These are phyloP conservation scores for Quambalaria eucalypti DNA, from an alignment of 1,284 basidiomycete species.

Conservation along the genomic window DNA sequence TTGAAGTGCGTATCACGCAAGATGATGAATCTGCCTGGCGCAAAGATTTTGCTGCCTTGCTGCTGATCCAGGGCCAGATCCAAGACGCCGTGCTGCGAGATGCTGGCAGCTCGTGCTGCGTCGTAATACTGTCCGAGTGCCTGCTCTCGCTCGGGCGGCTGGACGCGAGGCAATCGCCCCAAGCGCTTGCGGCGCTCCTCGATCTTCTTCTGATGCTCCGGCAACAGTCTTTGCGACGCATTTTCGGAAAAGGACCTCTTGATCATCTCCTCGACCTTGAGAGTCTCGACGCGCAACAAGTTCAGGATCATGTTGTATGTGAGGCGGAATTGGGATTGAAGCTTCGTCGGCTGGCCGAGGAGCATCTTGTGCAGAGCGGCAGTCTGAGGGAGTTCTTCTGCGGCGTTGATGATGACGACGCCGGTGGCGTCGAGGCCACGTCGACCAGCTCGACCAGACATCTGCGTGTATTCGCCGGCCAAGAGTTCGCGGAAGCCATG, in stretches of 20 bases:
- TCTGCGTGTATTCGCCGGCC: constrained; percentile 73
- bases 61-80: constrained; percentile 59
- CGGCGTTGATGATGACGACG: constrained; percentile 75
- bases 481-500: constrained; percentile 69
- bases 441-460: constrained; percentile 95
- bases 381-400: constrained; percentile 71
- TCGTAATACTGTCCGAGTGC: constrained; percentile 75
- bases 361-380: constrained; percentile 76
- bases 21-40: constrained; percentile 70
- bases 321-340: constrained; percentile 92
- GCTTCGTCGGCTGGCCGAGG: constrained; percentile 77
- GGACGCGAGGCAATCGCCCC: constrained; percentile 58
- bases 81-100: constrained; percentile 61
- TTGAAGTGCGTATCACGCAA: constrained; percentile 74
- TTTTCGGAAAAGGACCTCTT: constrained; percentile 98
- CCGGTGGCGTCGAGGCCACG: constrained; percentile 91
- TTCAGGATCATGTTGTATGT: constrained; percentile 99
- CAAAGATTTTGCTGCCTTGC: constrained; percentile 62
- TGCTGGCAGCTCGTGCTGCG: constrained; percentile 59
- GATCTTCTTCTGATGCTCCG: constrained; percentile 84
- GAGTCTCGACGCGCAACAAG: constrained; percentile 84
- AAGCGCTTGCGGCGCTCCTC: constrained; percentile 54
- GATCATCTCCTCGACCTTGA: constrained; percentile 98
- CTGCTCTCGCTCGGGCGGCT: constrained; percentile 51
- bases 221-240: constrained; percentile 78